Percentiles rank a stretch among this genome's conserved stretches.
phyloP scores from a whole-genome alignment of 164 flowering plant species.

The Berberis vulgaris region DNA sequence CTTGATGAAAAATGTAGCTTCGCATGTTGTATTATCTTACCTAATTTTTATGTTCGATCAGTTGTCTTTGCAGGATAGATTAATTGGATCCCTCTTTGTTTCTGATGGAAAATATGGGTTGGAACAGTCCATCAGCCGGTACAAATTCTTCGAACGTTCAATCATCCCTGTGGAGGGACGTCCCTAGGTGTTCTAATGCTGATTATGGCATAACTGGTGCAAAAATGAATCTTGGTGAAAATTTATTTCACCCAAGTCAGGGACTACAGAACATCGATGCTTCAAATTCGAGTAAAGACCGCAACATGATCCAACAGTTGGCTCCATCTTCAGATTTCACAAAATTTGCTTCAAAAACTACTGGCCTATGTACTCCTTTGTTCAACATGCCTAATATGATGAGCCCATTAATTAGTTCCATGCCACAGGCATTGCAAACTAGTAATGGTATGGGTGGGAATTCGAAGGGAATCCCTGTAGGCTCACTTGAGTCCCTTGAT shows the following conservation, averaged over 20 bases:
- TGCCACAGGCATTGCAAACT: constrained; percentile 6
- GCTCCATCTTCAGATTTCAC: constrained; percentile 11
- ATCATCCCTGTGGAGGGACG: constrained; percentile 24
- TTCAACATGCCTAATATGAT: constrained; percentile 10
- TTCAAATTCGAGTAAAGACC: constrained; percentile 11
- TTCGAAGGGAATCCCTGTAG: constrained; percentile 8
- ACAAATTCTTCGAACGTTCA: constrained; percentile 5
- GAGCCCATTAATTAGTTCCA: constrained; percentile 10
- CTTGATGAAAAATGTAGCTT: too few relatives aligned
- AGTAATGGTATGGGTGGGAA: background rate
- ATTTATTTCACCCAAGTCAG: constrained; percentile 13
- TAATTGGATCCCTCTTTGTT: background rate
- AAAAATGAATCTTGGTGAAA: constrained; percentile 14
- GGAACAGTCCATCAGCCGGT: constrained; percentile 23
- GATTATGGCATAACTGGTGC: constrained; percentile 1
- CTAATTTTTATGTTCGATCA: too few relatives aligned
- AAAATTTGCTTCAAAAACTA: constrained; percentile 7
- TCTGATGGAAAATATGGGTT: constrained; percentile 36
- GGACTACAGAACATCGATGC: constrained; percentile 7
- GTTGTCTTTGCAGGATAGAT: too few relatives aligned
- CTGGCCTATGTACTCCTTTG: constrained; percentile 8
- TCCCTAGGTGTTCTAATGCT: constrained; percentile 16
- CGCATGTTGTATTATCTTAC: too few relatives aligned
- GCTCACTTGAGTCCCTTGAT: constrained; percentile 51
- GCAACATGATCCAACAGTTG: constrained; percentile 8